Percentiles rank a stretch among this genome's conserved stretches.
phyloP scores from a whole-genome alignment of 768 basidiomycete species.

The Boletus sp. region DNA sequence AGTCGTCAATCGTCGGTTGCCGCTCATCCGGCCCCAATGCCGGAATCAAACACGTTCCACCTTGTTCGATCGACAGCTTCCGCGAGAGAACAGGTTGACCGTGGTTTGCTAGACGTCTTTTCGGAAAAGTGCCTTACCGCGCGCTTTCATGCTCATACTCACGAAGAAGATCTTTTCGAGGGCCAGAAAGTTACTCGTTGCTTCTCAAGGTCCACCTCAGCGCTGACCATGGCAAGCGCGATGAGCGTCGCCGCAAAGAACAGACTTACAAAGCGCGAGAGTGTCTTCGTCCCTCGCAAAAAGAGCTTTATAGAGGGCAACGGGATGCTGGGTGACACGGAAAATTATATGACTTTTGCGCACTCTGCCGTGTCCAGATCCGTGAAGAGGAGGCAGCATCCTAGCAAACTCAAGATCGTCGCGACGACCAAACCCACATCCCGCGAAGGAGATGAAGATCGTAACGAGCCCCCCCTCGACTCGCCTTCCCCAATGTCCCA shows the following conservation, averaged over 20 bases:
- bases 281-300: conserved; percentile 62
- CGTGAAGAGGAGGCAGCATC: conserved; percentile 21
- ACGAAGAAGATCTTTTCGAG: conserved; percentile 64
- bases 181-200: conserved; percentile 44
- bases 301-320: conserved; percentile 43
- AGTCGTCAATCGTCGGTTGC: conserved; percentile 63
- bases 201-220: conserved; percentile 57
- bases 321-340: conserved; percentile 15
- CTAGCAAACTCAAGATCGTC: conserved; percentile 31
- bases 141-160: conserved; percentile 60
- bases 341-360: conserved; percentile 4
- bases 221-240: conserved; percentile 55
- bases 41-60: conserved; percentile 52
- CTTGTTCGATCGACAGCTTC: conserved; percentile 65
- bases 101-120: conserved; percentile 76
- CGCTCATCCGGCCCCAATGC: conserved; percentile 51
- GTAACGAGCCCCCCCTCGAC: conserved; percentile 21
- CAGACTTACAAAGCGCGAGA: conserved; percentile 65
- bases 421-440: conserved; percentile 19
- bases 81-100: conserved; percentile 71
- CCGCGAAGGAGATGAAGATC: conserved; percentile 26
- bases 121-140: conserved; percentile 71
- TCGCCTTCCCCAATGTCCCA: conserved; percentile 42
- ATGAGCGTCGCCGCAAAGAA: conserved; percentile 55
- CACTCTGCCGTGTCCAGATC: conserved; percentile 10